These are phyloP conservation scores for Leucocoprinus sp. DNA, from an alignment of 768 basidiomycete species.

Conservation along the genomic window DNA sequence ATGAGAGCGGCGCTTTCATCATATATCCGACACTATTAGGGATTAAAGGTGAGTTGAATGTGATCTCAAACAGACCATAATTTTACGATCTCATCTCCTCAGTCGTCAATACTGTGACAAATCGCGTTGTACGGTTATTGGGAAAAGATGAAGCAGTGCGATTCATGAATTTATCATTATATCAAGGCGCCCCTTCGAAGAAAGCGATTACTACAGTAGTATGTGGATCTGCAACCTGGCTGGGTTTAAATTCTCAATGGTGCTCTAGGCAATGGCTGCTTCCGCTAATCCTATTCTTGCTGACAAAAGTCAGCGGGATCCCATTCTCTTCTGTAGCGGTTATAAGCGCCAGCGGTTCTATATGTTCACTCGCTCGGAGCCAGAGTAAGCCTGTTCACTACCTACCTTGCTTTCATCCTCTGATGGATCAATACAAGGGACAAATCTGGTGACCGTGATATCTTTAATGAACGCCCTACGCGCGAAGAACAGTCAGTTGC, in stretches of 20 bases:
- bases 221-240: slow-evolving; percentile 18
- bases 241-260: neutral
- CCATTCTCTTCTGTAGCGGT: slow-evolving; percentile 87
- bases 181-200: slow-evolving; percentile 92
- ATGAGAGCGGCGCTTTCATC: slow-evolving; percentile 92
- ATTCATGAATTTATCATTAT: slow-evolving; percentile 81
- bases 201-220: slow-evolving; percentile 74
- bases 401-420: neutral
- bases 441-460: slow-evolving; percentile 85
- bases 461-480: slow-evolving; percentile 97
- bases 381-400: slow-evolving; percentile 54
- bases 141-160: slow-evolving; percentile 93
- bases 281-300: slow-evolving; percentile 93
- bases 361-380: slow-evolving; percentile 84
- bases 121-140: slow-evolving; percentile 78
- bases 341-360: slow-evolving; percentile 93
- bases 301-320: slow-evolving; percentile 77
- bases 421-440: slow-evolving; percentile 36
- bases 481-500: slow-evolving; percentile 92
- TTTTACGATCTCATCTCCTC: neutral
- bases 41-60: slow-evolving; percentile 66
- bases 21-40: slow-evolving; percentile 91
- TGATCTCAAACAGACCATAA: neutral
- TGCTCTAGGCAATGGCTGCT: slow-evolving; percentile 77
- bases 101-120: slow-evolving; percentile 95